Evolutionary conservation across 768 basidiomycete genomes (phyloP).

Genomic region (Macrocybe gigantea): DNA sequence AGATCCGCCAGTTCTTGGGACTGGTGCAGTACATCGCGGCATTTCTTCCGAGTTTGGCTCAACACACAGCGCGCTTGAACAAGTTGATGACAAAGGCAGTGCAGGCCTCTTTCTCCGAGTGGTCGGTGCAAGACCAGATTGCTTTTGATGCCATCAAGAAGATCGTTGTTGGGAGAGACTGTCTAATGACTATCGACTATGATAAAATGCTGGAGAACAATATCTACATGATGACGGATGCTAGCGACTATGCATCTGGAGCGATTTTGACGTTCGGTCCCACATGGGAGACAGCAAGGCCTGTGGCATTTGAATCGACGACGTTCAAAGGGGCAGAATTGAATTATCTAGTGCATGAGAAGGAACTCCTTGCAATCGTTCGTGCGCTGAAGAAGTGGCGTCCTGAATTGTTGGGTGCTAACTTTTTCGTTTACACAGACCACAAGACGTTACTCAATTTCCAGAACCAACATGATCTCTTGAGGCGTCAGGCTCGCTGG

Average conservation of each 20-base stretch:
- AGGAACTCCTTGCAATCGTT: constrained; percentile 30
- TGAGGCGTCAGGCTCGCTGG: constrained; percentile 23
- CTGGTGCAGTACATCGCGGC: constrained; percentile 13
- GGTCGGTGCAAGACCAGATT: constrained; percentile 13
- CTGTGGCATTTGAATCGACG: constrained; percentile 6
- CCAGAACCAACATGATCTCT: constrained; percentile 21
- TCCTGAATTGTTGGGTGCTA: constrained; percentile 15
- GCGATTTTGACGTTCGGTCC: constrained; percentile 7
- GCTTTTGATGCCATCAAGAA: constrained; percentile 24
- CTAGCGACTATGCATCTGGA: constrained; percentile 8
- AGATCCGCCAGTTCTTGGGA: constrained; percentile 18
- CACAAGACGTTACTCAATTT: constrained; percentile 30
- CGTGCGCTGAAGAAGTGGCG: constrained; percentile 21
- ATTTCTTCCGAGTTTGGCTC: constrained; percentile 18
- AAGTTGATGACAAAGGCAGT: background rate
- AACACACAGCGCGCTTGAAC: background rate
- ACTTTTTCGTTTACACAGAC: constrained; percentile 26
- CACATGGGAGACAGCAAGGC: constrained; percentile 5
- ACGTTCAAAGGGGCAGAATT: constrained; percentile 6
- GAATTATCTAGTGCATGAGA: constrained; percentile 19
- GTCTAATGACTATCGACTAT: constrained; percentile 7
- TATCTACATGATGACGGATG: constrained; percentile 3
- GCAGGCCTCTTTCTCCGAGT: constrained; percentile 10
- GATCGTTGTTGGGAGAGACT: constrained; percentile 17
- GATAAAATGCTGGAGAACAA: background rate